A percentile compares a stretch with the other conserved stretches of the same genome.
These are phyloP conservation scores for Castanopsis chinensis DNA, from an alignment of 306 rosid species.

Conservation along the genomic window DNA sequence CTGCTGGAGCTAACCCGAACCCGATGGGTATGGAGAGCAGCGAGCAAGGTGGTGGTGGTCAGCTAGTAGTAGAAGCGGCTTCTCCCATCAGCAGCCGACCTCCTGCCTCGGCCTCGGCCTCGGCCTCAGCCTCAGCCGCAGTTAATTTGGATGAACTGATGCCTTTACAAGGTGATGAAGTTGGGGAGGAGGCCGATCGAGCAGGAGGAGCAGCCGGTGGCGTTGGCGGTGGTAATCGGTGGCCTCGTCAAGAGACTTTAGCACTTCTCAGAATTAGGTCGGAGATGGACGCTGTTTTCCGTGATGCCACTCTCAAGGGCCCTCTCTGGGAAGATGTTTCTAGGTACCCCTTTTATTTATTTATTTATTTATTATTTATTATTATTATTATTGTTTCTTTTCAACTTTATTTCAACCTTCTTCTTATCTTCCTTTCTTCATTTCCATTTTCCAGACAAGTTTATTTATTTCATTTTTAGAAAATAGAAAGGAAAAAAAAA, in stretches of 20 bases:
- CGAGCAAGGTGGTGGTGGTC: conserved; percentile 9
- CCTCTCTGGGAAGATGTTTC: conserved; percentile 57
- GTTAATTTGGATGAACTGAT: conserved; percentile 43
- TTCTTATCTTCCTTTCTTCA: background rate
- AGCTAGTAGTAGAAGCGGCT: conserved; percentile 41
- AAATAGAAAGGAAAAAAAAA: background rate
- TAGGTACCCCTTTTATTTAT: conserved; percentile 17
- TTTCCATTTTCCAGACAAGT: background rate
- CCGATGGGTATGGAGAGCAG: background rate
- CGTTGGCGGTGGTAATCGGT: conserved; percentile 34
- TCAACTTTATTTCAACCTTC: background rate
- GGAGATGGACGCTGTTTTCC: conserved; percentile 44
- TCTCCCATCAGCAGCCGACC: conserved; percentile 54
- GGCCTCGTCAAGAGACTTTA: conserved; percentile 53
- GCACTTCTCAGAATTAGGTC: conserved; percentile 49
- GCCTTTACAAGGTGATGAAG: conserved; percentile 13
- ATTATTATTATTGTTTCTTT: background rate
- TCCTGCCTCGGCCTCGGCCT: conserved; percentile 19
- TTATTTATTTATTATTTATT: background rate
- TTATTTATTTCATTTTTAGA: background rate
- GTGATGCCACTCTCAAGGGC: conserved; percentile 51
- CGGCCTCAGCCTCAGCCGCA: conserved; percentile 24
- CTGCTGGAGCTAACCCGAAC: background rate
- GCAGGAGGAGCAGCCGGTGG: conserved; percentile 17
- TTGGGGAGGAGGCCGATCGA: conserved; percentile 6